A percentile compares a stretch with the other conserved stretches of the same genome.
These are phyloP conservation scores for Prunus davidiana DNA, from an alignment of 306 rosid genomes.

Conservation along the genomic window DNA sequence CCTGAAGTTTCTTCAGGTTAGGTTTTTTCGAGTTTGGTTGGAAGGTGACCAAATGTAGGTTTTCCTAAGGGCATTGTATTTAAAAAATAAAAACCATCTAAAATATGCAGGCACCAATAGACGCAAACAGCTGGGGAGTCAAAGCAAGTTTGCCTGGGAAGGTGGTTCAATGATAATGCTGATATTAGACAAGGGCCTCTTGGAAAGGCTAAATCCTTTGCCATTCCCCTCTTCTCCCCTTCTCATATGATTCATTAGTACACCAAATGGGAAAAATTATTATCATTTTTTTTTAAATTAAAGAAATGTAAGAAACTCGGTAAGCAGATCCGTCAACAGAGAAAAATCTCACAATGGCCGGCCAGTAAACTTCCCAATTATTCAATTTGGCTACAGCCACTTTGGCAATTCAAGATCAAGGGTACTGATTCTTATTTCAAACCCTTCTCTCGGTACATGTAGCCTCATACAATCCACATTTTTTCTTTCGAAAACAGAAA, in stretches of 20 bases:
- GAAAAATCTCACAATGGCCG: slow-evolving; percentile 55
- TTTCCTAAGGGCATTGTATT: not conserved
- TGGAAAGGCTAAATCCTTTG: slow-evolving; percentile 42
- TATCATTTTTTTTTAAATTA: not conserved
- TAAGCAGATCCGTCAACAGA: slow-evolving; percentile 74
- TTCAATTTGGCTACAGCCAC: slow-evolving; percentile 66
- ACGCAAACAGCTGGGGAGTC: slow-evolving; percentile 39
- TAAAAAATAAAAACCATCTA: too few relatives aligned
- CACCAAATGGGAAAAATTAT: too few relatives aligned
- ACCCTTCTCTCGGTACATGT: slow-evolving; percentile 85
- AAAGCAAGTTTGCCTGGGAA: slow-evolving; percentile 56
- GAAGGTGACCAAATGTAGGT: not conserved
- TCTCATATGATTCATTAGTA: slow-evolving; percentile 27
- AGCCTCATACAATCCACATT: slow-evolving; percentile 22
- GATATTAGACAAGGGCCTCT: slow-evolving; percentile 59
- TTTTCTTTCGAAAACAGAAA: not conserved
- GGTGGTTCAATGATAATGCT: slow-evolving; percentile 29
- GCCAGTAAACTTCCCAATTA: slow-evolving; percentile 61
- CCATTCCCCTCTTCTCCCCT: slow-evolving; percentile 59
- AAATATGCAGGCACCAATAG: slow-evolving; percentile 40
- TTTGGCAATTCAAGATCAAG: slow-evolving; percentile 78
- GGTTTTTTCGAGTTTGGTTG: not conserved
- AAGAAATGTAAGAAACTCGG: slow-evolving; percentile 64
- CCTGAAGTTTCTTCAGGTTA: not conserved
- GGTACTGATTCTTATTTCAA: slow-evolving; percentile 25